Percentiles rank a stretch among this genome's conserved stretches.
These are phyloP conservation scores for Saccharomyces hybrid DNA, from an alignment of 1,139 yeast species.

Conservation along the genomic window DNA sequence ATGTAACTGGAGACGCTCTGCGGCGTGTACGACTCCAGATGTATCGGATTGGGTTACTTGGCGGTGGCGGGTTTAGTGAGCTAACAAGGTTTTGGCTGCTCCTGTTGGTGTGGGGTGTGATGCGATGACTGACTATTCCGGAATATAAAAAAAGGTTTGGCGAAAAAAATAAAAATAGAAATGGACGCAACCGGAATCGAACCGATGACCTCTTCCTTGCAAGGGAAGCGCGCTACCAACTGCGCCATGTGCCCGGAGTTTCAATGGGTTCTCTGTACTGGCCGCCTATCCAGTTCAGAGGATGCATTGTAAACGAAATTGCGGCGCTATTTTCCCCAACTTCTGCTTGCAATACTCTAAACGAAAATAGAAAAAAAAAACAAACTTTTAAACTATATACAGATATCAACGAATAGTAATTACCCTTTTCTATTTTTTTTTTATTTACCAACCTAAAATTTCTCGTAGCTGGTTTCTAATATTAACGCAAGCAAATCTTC, in stretches of 20 bases:
- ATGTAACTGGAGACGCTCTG: too few relatives aligned
- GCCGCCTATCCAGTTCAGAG: too few relatives aligned
- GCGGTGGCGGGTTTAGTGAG: too few relatives aligned
- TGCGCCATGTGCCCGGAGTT: conserved; percentile 28
- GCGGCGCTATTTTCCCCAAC: too few relatives aligned
- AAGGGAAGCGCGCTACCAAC: conserved; percentile 32
- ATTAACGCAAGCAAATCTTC: neutral
- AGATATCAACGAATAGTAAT: neutral
- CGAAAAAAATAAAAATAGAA: too few relatives aligned
- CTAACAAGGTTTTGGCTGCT: too few relatives aligned
- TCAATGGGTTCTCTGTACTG: too few relatives aligned
- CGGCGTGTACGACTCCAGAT: too few relatives aligned
- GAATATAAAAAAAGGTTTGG: neutral
- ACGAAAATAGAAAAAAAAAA: neutral
- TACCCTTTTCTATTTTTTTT: neutral
- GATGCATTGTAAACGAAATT: neutral
- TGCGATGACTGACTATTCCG: neutral
- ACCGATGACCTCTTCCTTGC: conserved; percentile 32
- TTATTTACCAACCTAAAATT: neutral
- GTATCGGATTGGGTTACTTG: too few relatives aligned
- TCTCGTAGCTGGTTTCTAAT: neutral
- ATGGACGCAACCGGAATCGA: conserved; percentile 31
- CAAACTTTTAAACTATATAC: neutral
- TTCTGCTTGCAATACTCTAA: too few relatives aligned
- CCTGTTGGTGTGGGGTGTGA: neutral